Evolutionary conservation across 192 early-diverging fungal species (phyloP), one percentile per base, ranked within the genome.

Genomic region (Coemansia sp.): DNA sequence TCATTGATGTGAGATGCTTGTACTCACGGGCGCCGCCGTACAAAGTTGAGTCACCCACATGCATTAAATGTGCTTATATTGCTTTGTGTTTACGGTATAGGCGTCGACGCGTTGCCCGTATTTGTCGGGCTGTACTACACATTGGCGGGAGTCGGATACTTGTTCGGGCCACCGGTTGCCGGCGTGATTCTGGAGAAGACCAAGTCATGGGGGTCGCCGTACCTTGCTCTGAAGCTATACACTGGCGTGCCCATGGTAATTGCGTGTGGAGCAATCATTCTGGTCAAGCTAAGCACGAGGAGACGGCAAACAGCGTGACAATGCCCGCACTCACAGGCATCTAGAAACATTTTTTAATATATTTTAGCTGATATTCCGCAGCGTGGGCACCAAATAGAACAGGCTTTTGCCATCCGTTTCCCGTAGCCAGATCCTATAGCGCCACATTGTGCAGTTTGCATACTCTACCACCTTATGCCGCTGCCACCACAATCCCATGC

Each of bases 61-160:
- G 51, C 19, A 65, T 6, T n/a, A 45, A 2, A 37, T 45, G 25
- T 14, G 31, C 0, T 40, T 61, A 7, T 43, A 37, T 59, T 51
- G 31, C 43, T 36, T 42, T 47, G 27, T 32, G 31, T n/a, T 67
- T n/a, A n/a, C n/a, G n/a, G n/a, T n/a, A 62, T 82, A 82, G 79
- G 79, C 5, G 79, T 82, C 6, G 67, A 82, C 47, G 63, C 73
- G 29, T 60, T 82, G 66, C 73, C 79, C 4, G 79, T 82, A 11
- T 73, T 82, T 51, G 79, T 82, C 20, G 79, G 79, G 11, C 67
- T 77, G 9, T 77, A 77, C 41, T 82, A 77, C 64, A 77, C 79
- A 3, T 45, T 77, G 42, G 68, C 79, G 10, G 79, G 79, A 9
- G 31, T 76, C 24, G 79, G 74, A 59, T 82, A 74, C 45, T 36